These are phyloP conservation scores for Arabidopsis arenosa DNA, from an alignment of 345 rosid genomes.

Conservation along the genomic window DNA sequence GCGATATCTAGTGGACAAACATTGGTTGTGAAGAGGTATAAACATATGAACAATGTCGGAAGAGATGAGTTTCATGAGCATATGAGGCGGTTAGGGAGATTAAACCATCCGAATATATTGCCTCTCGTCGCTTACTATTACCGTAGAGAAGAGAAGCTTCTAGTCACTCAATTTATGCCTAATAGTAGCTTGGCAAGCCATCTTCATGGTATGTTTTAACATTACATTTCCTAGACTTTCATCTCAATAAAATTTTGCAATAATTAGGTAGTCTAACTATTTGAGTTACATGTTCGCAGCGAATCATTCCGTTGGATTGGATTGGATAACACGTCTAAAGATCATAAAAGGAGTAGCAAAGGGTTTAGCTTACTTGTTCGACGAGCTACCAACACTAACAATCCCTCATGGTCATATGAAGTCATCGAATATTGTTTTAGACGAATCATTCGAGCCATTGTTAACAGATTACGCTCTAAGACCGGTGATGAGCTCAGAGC, in stretches of 20 bases:
- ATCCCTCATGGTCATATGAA: slow-evolving; percentile 80
- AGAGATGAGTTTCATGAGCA: slow-evolving; percentile 77
- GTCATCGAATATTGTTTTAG: slow-evolving; percentile 72
- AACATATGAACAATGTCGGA: slow-evolving; percentile 70
- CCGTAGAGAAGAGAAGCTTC: slow-evolving; percentile 71
- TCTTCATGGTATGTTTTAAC: slow-evolving; percentile 60
- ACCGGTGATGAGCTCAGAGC: slow-evolving; percentile 65
- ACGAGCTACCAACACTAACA: slow-evolving; percentile 55
- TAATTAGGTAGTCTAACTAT: not conserved
- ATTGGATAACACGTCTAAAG: slow-evolving; percentile 65
- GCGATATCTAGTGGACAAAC: slow-evolving; percentile 45
- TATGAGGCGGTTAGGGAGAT: slow-evolving; percentile 67
- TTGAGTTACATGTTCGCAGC: slow-evolving; percentile 41
- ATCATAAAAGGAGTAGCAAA: slow-evolving; percentile 64
- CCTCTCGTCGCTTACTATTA: slow-evolving; percentile 66
- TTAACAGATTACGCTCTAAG: slow-evolving; percentile 66
- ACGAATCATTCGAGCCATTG: slow-evolving; percentile 56
- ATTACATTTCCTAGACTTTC: not conserved
- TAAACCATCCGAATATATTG: slow-evolving; percentile 63
- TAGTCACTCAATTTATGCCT: slow-evolving; percentile 55
- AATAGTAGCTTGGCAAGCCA: slow-evolving; percentile 71
- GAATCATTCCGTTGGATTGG: slow-evolving; percentile 55
- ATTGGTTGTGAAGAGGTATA: slow-evolving; percentile 78
- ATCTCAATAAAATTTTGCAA: slow-evolving; percentile 2
- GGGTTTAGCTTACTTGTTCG: slow-evolving; percentile 63